Evolutionary conservation across 495 filamentous ascomycete genomes (phyloP), one percentile per base, ranked within the genome.

Genomic region (Podospora didyma): DNA sequence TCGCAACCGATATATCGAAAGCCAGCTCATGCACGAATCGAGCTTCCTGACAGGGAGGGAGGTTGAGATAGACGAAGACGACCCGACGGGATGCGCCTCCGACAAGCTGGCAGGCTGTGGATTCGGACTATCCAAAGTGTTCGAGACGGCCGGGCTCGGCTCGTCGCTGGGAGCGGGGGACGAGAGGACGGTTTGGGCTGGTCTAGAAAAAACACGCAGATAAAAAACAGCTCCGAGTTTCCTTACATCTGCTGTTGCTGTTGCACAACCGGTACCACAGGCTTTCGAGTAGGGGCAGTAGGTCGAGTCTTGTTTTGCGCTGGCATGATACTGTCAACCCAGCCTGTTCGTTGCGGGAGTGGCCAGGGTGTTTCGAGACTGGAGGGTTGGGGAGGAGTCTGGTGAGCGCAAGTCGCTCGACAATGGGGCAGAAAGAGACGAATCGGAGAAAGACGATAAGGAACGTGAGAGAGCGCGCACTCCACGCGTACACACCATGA

Each of bases 151-250:
- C 28, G 75, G 76, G 58, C 75, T 81, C 19, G 72, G 72, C 49
- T 81, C 81, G 57, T 82, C 76, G 63, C 78, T 85, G 4, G 79
- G 76, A 17, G 79, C 74, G 41, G 82, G 82, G 14, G 83, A 84
- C 1, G 77, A 82, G 42, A 83, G 72, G 20, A 80, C 64, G 42
- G 11, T 44, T 62, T 61, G 64, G 12, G 46, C 44, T 45, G 54
- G 61, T 31, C 58, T 65, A 50, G n/a, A n/a, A n/a, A n/a, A n/a
- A n/a, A n/a, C n/a, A 46, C 24, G 16, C 42, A 37, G 16, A 50
- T 21, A 12, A 14, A 16, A 21, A 34, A 54, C 23, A 54, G 60
- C 50, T n/a, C 26, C 26, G 26, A 31, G 26, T 42, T 14, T 5
- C 16, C 51, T 52, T 59, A 58, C 56, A 52, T 51, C 49, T 46